phyloP scores from a whole-genome alignment of 2,329 filamentous ascomycete genomes.

The Trichoderma hamatum region DNA sequence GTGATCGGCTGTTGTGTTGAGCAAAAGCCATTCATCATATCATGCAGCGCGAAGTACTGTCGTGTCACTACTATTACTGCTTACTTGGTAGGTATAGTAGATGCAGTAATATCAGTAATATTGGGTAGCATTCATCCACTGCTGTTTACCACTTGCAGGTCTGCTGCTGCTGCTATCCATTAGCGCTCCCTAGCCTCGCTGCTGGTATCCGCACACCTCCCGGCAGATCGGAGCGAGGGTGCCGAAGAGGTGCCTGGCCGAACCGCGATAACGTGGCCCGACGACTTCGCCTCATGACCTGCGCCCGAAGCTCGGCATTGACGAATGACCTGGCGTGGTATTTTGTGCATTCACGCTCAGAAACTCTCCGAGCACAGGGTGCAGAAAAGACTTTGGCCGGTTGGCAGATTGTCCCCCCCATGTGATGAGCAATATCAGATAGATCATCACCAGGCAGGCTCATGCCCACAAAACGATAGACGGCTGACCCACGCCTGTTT shows the following conservation, averaged over 20 bases:
- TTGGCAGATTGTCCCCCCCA: not conserved
- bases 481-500: conserved; percentile 15
- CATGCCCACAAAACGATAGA: conserved; percentile 19
- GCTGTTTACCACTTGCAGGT: not conserved
- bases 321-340: not conserved
- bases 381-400: not conserved
- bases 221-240: conserved; percentile 23
- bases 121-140: not conserved
- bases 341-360: not conserved
- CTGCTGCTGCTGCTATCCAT: not conserved
- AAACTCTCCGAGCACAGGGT: not conserved
- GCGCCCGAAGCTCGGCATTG: not conserved
- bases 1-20: not conserved
- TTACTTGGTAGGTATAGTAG: not conserved
- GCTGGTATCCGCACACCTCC: not conserved
- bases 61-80: not conserved
- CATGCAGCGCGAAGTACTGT: not conserved
- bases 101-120: not conserved
- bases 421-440: not conserved
- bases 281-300: conserved; percentile 16
- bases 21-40: not conserved
- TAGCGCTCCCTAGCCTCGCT: not conserved
- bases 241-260: conserved; percentile 10
- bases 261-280: not conserved
- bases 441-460: not conserved